Percentiles rank a stretch among this genome's conserved stretches.
phyloP scores from a whole-genome alignment of 352 stramenopile species.

The Lagenidium sp. region DNA sequence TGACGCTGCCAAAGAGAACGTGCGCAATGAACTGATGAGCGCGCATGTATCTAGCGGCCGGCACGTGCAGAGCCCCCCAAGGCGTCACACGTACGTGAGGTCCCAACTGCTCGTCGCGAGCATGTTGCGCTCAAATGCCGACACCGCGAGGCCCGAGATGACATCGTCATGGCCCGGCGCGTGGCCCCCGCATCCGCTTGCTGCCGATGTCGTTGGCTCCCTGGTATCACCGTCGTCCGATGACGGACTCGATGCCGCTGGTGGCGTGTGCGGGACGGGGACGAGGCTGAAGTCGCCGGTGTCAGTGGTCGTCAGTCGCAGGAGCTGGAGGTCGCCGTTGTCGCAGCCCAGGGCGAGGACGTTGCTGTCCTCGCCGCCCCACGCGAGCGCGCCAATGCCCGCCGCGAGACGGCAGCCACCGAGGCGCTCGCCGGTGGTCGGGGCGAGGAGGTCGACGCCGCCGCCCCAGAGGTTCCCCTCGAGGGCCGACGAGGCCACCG shows the following conservation, averaged over 20 bases:
- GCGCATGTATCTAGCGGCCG: no score
- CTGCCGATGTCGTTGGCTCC: no score
- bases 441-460: conserved; percentile 43
- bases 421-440: conserved; percentile 24
- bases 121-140: conserved; percentile 27
- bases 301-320: conserved; percentile 20
- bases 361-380: conserved; percentile 35
- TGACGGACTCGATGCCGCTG: background rate
- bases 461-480: conserved; percentile 74
- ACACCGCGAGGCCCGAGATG: conserved; percentile 41
- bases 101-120: conserved; percentile 63
- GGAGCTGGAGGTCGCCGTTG: conserved; percentile 58
- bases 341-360: conserved; percentile 57
- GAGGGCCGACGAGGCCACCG: conserved; percentile 55
- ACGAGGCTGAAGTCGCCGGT: conserved; percentile 32
- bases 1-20: conserved; percentile 27
- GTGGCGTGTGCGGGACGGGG: conserved; percentile 10
- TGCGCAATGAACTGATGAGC: background rate
- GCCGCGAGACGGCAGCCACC: conserved; percentile 33
- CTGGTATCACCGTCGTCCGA: no score
- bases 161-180: conserved; percentile 56
- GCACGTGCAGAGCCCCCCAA: no score
- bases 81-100: conserved; percentile 39
- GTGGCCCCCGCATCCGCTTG: no score
- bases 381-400: conserved; percentile 41